Conservation (phyloP, 495 filamentous ascomycete species). For the Neurospora hispaniola region DNA sequence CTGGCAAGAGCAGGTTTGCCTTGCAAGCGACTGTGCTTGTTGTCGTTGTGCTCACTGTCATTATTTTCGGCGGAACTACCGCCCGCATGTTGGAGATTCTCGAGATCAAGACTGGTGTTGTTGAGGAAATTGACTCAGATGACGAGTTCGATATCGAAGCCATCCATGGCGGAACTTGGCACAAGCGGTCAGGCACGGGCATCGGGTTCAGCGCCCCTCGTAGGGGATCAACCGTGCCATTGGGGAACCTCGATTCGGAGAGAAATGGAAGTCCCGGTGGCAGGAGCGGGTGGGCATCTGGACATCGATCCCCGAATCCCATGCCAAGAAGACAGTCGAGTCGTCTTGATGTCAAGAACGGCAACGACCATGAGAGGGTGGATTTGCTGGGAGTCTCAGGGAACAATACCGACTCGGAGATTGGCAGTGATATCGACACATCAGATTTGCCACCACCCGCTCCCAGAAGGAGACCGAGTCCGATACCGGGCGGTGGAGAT, state of each 20-base stretch:
- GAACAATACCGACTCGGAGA: slow-evolving; percentile 50
- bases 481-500: slow-evolving; percentile 30
- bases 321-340: slow-evolving; percentile 32
- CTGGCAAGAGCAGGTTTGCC: slow-evolving; percentile 63
- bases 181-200: slow-evolving; percentile 58
- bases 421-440: slow-evolving; percentile 56
- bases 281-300: slow-evolving; percentile 39
- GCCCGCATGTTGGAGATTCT: slow-evolving; percentile 98
- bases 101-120: slow-evolving; percentile 85
- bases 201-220: slow-evolving; percentile 66
- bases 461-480: slow-evolving; percentile 41
- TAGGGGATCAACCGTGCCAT: slow-evolving; percentile 42
- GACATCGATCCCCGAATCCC: slow-evolving; percentile 38
- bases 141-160: slow-evolving; percentile 98
- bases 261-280: slow-evolving; percentile 17
- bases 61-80: slow-evolving; percentile 96
- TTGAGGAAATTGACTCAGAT: slow-evolving; percentile 92
- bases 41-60: slow-evolving; percentile 93
- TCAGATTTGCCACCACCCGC: slow-evolving; percentile 48
- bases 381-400: slow-evolving; percentile 50
- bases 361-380: slow-evolving; percentile 48
- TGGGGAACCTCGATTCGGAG: slow-evolving; percentile 38
- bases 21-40: slow-evolving; percentile 89
- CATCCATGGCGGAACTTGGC: slow-evolving; percentile 58
- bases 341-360: slow-evolving; percentile 33